Evolutionary conservation across 2,329 filamentous ascomycete genomes (phyloP), one percentile per base, ranked within the genome.

Genomic region (Zymoseptoria passerinii): DNA sequence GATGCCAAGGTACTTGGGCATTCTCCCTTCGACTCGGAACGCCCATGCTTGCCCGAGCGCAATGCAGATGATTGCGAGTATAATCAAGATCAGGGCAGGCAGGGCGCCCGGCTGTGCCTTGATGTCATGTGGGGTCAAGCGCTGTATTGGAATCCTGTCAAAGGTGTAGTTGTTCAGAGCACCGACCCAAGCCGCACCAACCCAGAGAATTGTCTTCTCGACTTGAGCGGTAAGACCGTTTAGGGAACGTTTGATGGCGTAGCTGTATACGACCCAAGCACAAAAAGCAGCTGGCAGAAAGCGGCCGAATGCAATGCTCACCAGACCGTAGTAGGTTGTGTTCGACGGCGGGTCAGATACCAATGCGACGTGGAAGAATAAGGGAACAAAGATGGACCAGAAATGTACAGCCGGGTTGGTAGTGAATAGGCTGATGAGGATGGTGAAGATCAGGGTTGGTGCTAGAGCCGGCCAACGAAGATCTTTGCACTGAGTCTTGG

Each of bases 81-180:
- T 78, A 61, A 99, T 88, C 58, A 89, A 81, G 50, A 89, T 83
- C 53, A 99, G 77, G 0, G 94, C 92, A 1, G 89, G 81, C 57
- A 90, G 86, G 0, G 92, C 94, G 7, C 94, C 94, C 0, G 94
- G 92, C 70, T 99, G 91, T 66, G 91, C 87, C 52, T 87, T 77
- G 50, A 99, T 83, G 70, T 99, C 94, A 71, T 95, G 90, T 0
- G 87, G 85, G 8, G 89, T 97, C n/a, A 99, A 80, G 2, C 94
- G 87, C 72, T 91, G 85, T 64, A 99, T 94, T 0, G 94, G 94
- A 61, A 99, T 96, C 75, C 89, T 88, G 67, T 90, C 88, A 68
- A 99, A 90, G 0, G 94, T 97, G 74, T 96, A 95, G 74, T 97
- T 97, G 69, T 92, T 92, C 65, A 99, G 76, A 1, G 90, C 87